A percentile compares a stretch with the other conserved stretches of the same genome.
These are phyloP conservation scores for Naumovozyma dairenensis DNA, from an alignment of 805 yeast genomes.

Conservation along the genomic window DNA sequence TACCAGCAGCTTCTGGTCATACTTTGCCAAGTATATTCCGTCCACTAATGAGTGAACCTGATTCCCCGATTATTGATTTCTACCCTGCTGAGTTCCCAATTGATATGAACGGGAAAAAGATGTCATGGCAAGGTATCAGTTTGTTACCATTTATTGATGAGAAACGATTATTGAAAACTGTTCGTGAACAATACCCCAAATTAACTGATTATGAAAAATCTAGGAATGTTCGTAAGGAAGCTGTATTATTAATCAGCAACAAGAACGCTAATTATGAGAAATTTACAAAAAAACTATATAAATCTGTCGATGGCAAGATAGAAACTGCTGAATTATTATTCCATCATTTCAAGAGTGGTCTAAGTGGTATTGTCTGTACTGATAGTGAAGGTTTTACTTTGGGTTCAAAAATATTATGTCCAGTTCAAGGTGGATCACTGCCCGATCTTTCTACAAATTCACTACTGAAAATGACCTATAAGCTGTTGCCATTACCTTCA, in stretches of 20 bases:
- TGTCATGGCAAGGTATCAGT: slow-evolving; percentile 94
- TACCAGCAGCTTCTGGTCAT: slow-evolving; percentile 90
- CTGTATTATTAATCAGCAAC: slow-evolving; percentile 58
- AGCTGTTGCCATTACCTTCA: slow-evolving; percentile 38
- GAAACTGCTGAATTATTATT: slow-evolving; percentile 29
- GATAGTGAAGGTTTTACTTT: slow-evolving; percentile 27
- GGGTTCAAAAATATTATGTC: slow-evolving; percentile 28
- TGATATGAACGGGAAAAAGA: slow-evolving; percentile 92
- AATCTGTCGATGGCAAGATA: slow-evolving; percentile 13
- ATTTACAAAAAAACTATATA: slow-evolving; percentile 27
- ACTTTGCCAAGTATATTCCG: slow-evolving; percentile 74
- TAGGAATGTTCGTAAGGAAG: slow-evolving; percentile 63
- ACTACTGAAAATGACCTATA: slow-evolving; percentile 40
- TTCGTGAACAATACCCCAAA: slow-evolving; percentile 49
- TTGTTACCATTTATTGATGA: slow-evolving; percentile 87
- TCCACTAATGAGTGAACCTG: slow-evolving; percentile 67
- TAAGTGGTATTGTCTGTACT: slow-evolving; percentile 46
- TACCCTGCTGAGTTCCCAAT: slow-evolving; percentile 82
- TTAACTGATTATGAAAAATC: slow-evolving; percentile 58
- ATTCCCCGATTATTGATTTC: slow-evolving; percentile 80
- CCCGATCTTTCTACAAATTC: slow-evolving; percentile 34
- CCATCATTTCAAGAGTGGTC: slow-evolving; percentile 41
- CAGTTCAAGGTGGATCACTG: slow-evolving; percentile 28
- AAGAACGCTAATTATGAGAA: slow-evolving; percentile 40
- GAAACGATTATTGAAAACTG: slow-evolving; percentile 55